Evolutionary conservation across 2,329 filamentous ascomycete genomes (phyloP), one percentile per base, ranked within the genome.

Genomic region (Fusarium temperatum): DNA sequence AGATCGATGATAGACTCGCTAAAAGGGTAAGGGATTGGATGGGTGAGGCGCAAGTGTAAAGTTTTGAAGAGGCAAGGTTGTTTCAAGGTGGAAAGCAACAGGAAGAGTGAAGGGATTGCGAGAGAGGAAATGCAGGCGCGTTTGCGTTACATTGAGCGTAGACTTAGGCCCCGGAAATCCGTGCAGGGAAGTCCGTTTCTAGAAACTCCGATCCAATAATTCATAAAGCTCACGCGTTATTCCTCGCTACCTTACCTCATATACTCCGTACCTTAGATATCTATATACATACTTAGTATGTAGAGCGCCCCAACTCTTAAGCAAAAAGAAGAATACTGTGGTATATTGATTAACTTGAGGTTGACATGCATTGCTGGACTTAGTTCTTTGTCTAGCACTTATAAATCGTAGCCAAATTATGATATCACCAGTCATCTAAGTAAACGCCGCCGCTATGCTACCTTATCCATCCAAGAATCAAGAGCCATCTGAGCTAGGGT

Each of bases 391-490:
- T 50, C 45, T 50, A 41, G 39, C 61, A 70, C 71, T 61, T 60
- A 56, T 50, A 55, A 53, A 39, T 62, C 50, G 35, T 41, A 39
- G 30, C 45, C 39, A 53, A 48, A 41, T 32, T 38, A 51, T 45
- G 55, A 53, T 41, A 55, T 28, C 36, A 66, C 22, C 30, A 48
- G 41, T 54, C 53, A 54, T 50, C 57, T n/a, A 64, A 45, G 39
- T 44, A 67, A 75, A 77, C 77, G 70, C 77, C 77, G 47, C 57
- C 70, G 77, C 77, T 77, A 79, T 79, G 75, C 47, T 59, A 47
- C n/a, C n/a, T 48, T 56, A 32, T 13, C 11, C 24, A 36, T 61
- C 41, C 66, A 61, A 50, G 47, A 48, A 66, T 44, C 26, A 63
- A 44, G 35, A 35, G 10, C 50, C 26, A n/a, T 22, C 24, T 48